Evolutionary conservation across 2,329 filamentous ascomycete species (phyloP).

Genomic region (Furcasterigmium sp.): DNA sequence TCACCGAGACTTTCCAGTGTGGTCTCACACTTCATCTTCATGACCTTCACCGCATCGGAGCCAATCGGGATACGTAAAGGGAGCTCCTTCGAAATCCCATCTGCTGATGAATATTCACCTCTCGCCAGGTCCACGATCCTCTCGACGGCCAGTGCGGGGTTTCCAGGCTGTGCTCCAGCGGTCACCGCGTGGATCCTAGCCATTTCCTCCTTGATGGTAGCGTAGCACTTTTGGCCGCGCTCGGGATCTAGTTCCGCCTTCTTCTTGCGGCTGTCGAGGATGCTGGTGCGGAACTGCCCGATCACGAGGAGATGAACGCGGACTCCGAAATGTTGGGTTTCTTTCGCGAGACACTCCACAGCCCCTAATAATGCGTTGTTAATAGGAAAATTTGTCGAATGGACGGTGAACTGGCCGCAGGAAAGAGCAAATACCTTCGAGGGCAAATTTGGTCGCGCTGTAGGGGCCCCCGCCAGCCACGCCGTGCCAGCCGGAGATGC

Average conservation of each 20-base stretch:
- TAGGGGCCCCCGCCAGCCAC: conserved; percentile 24
- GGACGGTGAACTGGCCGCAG: not conserved
- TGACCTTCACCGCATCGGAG: conserved; percentile 1
- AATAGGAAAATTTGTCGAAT: not conserved
- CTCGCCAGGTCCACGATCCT: conserved; percentile 1
- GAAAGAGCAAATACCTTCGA: conserved; percentile 19
- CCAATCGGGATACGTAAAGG: conserved; percentile 3
- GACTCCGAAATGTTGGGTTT: conserved; percentile 14
- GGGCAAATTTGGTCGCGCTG: conserved; percentile 23
- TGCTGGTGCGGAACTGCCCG: conserved; percentile 35
- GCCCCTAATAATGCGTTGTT: conserved; percentile 9
- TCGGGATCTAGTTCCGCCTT: conserved; percentile 20
- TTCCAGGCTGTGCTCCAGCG: conserved; percentile 1
- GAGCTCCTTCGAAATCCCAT: not conserved
- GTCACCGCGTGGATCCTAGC: conserved; percentile 8
- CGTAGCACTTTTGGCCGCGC: conserved; percentile 16
- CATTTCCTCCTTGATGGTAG: conserved; percentile 21
- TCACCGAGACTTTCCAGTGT: not conserved
- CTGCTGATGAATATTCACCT: too few species aligned
- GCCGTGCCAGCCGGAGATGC: conserved; percentile 26
- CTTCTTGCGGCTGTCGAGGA: conserved; percentile 25
- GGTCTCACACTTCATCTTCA: conserved; percentile 2
- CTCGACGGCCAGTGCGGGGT: not conserved
- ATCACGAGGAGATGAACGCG: conserved; percentile 29
- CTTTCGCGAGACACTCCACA: conserved; percentile 18